phyloP scores from a whole-genome alignment of 192 early-diverging fungal genomes.

The Mortierella antarctica region DNA sequence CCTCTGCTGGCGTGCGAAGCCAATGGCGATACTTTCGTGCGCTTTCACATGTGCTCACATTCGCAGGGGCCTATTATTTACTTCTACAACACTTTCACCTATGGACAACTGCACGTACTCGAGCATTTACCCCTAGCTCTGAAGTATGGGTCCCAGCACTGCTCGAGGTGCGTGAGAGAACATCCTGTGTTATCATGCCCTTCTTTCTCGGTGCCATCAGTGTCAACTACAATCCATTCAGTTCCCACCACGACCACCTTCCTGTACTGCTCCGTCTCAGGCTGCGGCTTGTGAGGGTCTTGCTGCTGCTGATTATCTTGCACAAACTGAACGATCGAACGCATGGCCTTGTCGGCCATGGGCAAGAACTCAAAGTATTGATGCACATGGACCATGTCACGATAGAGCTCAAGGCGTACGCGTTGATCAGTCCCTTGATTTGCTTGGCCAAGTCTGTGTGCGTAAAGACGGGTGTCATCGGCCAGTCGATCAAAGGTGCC shows the following conservation, averaged over 20 bases:
- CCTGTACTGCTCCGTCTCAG: neutral
- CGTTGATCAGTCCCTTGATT: neutral
- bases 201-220: slow-evolving; percentile 17
- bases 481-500: slow-evolving; percentile 38
- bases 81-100: too few species aligned
- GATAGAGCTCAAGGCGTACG: slow-evolving; percentile 30
- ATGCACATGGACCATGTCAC: slow-evolving; percentile 44
- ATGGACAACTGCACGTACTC: too few species aligned
- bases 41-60: too few species aligned
- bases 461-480: slow-evolving; percentile 41
- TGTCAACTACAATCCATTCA: slow-evolving; percentile 35
- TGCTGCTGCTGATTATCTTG: neutral
- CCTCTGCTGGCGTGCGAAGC: too few species aligned
- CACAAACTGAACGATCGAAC: slow-evolving; percentile 20
- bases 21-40: too few species aligned
- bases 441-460: slow-evolving; percentile 33
- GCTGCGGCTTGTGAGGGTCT: neutral
- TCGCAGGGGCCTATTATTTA: too few species aligned
- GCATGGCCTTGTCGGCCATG: slow-evolving; percentile 18
- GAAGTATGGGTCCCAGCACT: slow-evolving; percentile 10
- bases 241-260: neutral
- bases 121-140: neutral
- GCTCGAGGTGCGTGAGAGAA: slow-evolving; percentile 12
- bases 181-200: slow-evolving; percentile 16
- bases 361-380: slow-evolving; percentile 46